These are phyloP conservation scores for Coemansia sp. DNA, from an alignment of 192 early-diverging fungal species.

Conservation along the genomic window DNA sequence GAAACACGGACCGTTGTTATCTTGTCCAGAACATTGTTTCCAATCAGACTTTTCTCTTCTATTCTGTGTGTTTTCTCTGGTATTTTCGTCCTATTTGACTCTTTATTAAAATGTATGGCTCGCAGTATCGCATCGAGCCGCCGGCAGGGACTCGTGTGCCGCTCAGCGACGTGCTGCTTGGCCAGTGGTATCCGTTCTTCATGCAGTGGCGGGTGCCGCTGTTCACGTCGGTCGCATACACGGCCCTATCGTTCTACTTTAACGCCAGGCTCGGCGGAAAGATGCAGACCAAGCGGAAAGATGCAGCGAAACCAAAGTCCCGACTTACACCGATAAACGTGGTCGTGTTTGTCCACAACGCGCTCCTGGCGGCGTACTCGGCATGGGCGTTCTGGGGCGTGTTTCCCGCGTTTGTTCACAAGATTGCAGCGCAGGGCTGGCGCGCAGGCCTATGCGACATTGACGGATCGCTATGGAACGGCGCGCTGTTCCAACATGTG, in stretches of 20 bases:
- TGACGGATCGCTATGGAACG: conserved; percentile 62
- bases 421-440: conserved; percentile 51
- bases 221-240: conserved; percentile 55
- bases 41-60: no score
- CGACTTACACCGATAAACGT: conserved; percentile 57
- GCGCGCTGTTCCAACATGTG: conserved; percentile 65
- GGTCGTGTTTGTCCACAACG: conserved; percentile 75
- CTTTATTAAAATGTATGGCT: not conserved
- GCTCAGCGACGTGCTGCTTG: conserved; percentile 58
- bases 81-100: not conserved
- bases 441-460: conserved; percentile 63
- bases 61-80: no score
- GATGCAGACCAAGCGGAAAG: not conserved
- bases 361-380: conserved; percentile 65
- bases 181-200: conserved; percentile 64
- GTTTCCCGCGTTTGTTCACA: conserved; percentile 54
- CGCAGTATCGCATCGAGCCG: conserved; percentile 14
- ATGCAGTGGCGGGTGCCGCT: conserved; percentile 69
- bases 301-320: conserved; percentile 1
- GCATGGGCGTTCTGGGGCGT: conserved; percentile 64
- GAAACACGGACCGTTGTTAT: no score
- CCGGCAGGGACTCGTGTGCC: conserved; percentile 24
- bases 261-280: conserved; percentile 10
- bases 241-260: conserved; percentile 33
- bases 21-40: no score